These are phyloP conservation scores for Debaryomyces sp. DNA, from an alignment of 1,139 yeast genomes.

Conservation along the genomic window DNA sequence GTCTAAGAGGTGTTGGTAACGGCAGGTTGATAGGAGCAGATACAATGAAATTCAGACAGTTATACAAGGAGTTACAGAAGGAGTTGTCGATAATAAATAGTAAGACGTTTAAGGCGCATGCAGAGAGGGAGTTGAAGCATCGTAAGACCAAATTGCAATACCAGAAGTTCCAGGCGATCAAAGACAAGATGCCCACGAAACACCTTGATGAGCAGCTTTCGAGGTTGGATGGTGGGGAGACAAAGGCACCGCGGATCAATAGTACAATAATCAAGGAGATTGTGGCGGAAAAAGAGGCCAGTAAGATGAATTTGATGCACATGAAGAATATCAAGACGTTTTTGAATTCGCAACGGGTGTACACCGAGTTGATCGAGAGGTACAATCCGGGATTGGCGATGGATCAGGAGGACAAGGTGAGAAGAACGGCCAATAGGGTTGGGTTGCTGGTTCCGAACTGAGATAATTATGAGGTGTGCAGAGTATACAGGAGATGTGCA, in stretches of 20 bases:
- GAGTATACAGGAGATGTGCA: not conserved
- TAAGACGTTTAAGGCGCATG: constrained; percentile 45
- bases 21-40: not conserved
- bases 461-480: not conserved
- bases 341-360: constrained; percentile 72
- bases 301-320: constrained; percentile 25
- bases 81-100: constrained; percentile 51
- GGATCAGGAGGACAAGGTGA: constrained; percentile 76
- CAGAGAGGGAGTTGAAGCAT: constrained; percentile 49
- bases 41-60: constrained; percentile 8
- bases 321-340: constrained; percentile 56
- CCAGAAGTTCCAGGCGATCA: constrained; percentile 52
- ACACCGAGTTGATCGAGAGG: constrained; percentile 77
- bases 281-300: constrained; percentile 19
- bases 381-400: constrained; percentile 84
- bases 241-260: constrained; percentile 24
- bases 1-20: not conserved
- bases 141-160: constrained; percentile 56
- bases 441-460: constrained; percentile 55
- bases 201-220: constrained; percentile 36
- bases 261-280: constrained; percentile 27
- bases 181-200: constrained; percentile 38
- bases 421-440: constrained; percentile 80
- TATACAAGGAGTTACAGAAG: constrained; percentile 28
- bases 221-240: constrained; percentile 24